Percentiles rank a stretch among this genome's conserved stretches.
phyloP scores from a whole-genome alignment of 371 early-diverging fungal genomes.

The Zychaea mexicana region DNA sequence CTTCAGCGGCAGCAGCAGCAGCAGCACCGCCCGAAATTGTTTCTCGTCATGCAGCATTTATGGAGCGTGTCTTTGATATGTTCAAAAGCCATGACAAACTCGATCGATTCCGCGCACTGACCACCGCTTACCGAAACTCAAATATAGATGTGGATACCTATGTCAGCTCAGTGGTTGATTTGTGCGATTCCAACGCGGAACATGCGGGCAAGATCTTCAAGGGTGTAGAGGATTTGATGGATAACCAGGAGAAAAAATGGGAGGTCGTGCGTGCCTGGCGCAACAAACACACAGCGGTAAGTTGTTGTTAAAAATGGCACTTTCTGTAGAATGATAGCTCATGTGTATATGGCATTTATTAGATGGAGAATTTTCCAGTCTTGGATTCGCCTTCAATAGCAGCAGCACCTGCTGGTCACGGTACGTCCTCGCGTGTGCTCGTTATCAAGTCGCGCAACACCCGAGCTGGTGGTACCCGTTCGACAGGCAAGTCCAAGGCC shows the following conservation, averaged over 20 bases:
- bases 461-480: conserved; percentile 34
- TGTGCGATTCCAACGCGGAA: conserved; percentile 48
- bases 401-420: conserved; percentile 34
- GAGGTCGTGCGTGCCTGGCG: conserved; percentile 74
- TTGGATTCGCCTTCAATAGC: conserved; percentile 22
- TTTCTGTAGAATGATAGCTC: too few relatives aligned
- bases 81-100: conserved; percentile 52
- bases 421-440: conserved; percentile 42
- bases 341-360: too few relatives aligned
- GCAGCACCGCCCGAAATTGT: conserved; percentile 12
- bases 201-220: conserved; percentile 54
- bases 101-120: conserved; percentile 61
- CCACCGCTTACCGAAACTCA: conserved; percentile 56
- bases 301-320: not conserved
- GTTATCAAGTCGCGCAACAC: conserved; percentile 57
- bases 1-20: not conserved
- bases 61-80: conserved; percentile 49
- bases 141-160: conserved; percentile 57
- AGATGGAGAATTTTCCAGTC: conserved; percentile 33
- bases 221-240: conserved; percentile 56
- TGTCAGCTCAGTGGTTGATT: conserved; percentile 50
- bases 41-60: conserved; percentile 41
- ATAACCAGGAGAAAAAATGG: conserved; percentile 57
- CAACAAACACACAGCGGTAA: conserved; percentile 65
- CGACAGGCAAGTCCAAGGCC: conserved; percentile 36